phyloP scores from a whole-genome alignment of 371 early-diverging fungal species.

The Rhizopus arrhizus region DNA sequence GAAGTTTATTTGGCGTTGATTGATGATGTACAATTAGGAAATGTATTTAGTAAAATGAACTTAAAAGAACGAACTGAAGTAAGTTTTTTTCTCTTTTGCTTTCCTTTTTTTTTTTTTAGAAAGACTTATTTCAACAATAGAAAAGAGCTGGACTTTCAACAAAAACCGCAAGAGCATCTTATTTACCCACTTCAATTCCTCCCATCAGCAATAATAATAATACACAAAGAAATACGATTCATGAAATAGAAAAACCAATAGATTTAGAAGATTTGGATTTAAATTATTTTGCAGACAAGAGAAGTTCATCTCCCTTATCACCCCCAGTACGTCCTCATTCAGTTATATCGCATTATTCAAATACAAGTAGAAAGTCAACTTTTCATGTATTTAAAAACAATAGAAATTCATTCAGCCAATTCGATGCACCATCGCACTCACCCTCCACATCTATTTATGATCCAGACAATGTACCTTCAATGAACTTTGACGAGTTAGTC shows the following conservation, averaged over 20 bases:
- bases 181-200: slow-evolving; percentile 9
- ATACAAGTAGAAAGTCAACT: slow-evolving; percentile 38
- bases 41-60: slow-evolving; percentile 57
- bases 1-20: slow-evolving; percentile 62
- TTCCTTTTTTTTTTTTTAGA: background rate
- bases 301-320: slow-evolving; percentile 9
- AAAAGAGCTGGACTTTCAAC: slow-evolving; percentile 25
- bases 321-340: slow-evolving; percentile 33
- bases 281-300: slow-evolving; percentile 37
- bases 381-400: slow-evolving; percentile 50
- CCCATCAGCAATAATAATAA: background rate
- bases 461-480: slow-evolving; percentile 34
- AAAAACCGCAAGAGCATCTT: slow-evolving; percentile 20
- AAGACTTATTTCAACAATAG: slow-evolving; percentile 1
- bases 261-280: slow-evolving; percentile 42
- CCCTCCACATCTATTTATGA: slow-evolving; percentile 35
- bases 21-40: slow-evolving; percentile 60
- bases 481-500: slow-evolving; percentile 62
- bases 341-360: slow-evolving; percentile 36
- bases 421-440: slow-evolving; percentile 25
- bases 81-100: background rate
- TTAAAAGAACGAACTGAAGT: slow-evolving; percentile 60
- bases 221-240: slow-evolving; percentile 7
- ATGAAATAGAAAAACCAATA: slow-evolving; percentile 24
- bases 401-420: slow-evolving; percentile 26